Evolutionary conservation across 352 stramenopile species (phyloP), one percentile per base, ranked within the genome.

Genomic region (Globisporangium orthogonon): DNA sequence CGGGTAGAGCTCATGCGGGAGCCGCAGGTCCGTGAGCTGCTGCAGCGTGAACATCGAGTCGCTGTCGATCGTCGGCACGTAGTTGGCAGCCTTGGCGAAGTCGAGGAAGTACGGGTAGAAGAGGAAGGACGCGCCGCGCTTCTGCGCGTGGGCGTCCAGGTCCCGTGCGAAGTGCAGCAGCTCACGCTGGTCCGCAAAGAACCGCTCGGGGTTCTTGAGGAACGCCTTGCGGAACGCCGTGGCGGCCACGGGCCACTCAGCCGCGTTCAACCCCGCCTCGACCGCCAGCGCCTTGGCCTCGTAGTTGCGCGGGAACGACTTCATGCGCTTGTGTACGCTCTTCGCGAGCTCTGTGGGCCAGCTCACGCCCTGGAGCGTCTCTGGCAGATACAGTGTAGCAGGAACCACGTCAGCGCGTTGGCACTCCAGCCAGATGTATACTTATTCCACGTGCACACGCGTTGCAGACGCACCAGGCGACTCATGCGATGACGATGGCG

Each of bases 1-100:
- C n/a, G 89, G 86, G 61, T 93, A 97, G 71, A 91, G 81, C 49
- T 90, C 72, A 53, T 93, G 82, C 5, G 87, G 87, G 43, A 85
- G 62, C 7, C 78, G 69, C 52, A 96, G 53, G 55, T 92, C 81
- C 48, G 79, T 90, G 37, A 92, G 69, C 51, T 89, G 71, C 60
- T 87, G 77, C 1, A 91, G 72, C 43, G 76, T 83, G 56, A 75
- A 63, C 37, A 61, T 68, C 29, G 66, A 63, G 14, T 67, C 67
- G 30, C 71, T 71, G 15, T 75, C 75, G n/a, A 46, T 48, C 28
- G 39, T 55, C 7, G 63, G 55, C 14, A 77, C 66, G 52, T 76
- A 71, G 41, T 63, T 60, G 30, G 68, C 69, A 13, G 66, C 63
- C 18, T 76, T 81, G 51, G 69, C 71, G 66, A 83, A 92, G 54